Base-by-base conservation (phyloP, 306 rosid genomes). In the Quercus glauca region DNA sequence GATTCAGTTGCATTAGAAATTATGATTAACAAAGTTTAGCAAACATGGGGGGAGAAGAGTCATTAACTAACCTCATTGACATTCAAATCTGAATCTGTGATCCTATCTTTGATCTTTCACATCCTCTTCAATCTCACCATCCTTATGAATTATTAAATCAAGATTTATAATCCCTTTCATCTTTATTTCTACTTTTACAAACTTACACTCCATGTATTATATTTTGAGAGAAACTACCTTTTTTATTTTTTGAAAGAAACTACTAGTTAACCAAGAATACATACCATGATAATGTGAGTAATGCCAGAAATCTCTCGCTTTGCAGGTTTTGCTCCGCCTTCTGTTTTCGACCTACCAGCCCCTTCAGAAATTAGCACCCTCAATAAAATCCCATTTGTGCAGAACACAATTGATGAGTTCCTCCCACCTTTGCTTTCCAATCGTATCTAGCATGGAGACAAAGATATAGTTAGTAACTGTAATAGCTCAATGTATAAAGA, bases 221-320 rank as follows among this genome's bases (percentile, higher is more conserved):
- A 41, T 41, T 7, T 41, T 41, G 45, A 41, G 8, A 41, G 11
- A 41, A 41, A 41, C 45, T 7, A 41, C 45, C 0, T 41, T 41
- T 41, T 41, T 41, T 31, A 31, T 41, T 41, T 41, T 41, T 6
- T 64, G 63, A 25, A 71, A 73, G 31, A 80, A 57, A 28, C 55
- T 29, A 73, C 55, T 0, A 58, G 73, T 20, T 57, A 65, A 81
- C 67, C 74, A 33, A 55, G 83, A 71, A 74, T 14, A 74, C 61
- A 71, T 92, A 95, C 99, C 99, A 95, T 89, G 79, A 95, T 91
- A 77, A 95, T 90, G 84, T 93, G 98, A 80, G 99, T 95, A 67
- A 95, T 81, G 81, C 79, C 90, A 72, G 88, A 84, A 53, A 82
- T 60, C 56, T 67, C 83, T 53, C 83, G 81, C 71, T 85, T 76